Conservation (phyloP, 495 filamentous ascomycete species). For the Trypethelium eluteriae region DNA sequence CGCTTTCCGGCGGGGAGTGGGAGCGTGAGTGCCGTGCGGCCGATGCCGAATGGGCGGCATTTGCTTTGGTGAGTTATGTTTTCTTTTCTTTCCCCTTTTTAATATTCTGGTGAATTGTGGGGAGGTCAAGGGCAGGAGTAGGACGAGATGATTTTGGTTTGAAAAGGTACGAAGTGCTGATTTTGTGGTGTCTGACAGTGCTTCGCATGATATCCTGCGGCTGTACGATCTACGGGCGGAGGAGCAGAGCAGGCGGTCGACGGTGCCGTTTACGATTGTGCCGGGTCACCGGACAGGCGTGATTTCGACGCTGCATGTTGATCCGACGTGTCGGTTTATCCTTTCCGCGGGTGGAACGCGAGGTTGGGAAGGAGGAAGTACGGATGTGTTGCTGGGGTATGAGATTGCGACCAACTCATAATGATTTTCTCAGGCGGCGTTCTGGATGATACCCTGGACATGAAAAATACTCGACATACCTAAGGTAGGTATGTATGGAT, state of each 20-base stretch:
- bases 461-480: neutral
- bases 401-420: conserved; percentile 57
- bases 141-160: neutral
- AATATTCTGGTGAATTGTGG: neutral
- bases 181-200: conserved; percentile 42
- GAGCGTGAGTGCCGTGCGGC: conserved; percentile 71
- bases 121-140: neutral
- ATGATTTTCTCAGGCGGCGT: neutral
- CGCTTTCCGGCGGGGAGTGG: conserved; percentile 87
- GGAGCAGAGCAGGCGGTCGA: conserved; percentile 57
- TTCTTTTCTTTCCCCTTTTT: neutral
- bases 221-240: conserved; percentile 79
- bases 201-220: conserved; percentile 87
- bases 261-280: conserved; percentile 87
- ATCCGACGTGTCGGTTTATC: conserved; percentile 84
- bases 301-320: conserved; percentile 73
- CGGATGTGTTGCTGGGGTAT: conserved; percentile 89
- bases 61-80: conserved; percentile 63
- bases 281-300: conserved; percentile 88
- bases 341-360: conserved; percentile 82
- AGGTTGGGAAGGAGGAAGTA: conserved; percentile 90
- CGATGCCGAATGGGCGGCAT: conserved; percentile 92
- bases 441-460: conserved; percentile 6
- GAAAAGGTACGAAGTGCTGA: neutral
- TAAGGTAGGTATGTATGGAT: neutral